phyloP scores from a whole-genome alignment of 768 basidiomycete genomes.

The Mycena epipterygia region DNA sequence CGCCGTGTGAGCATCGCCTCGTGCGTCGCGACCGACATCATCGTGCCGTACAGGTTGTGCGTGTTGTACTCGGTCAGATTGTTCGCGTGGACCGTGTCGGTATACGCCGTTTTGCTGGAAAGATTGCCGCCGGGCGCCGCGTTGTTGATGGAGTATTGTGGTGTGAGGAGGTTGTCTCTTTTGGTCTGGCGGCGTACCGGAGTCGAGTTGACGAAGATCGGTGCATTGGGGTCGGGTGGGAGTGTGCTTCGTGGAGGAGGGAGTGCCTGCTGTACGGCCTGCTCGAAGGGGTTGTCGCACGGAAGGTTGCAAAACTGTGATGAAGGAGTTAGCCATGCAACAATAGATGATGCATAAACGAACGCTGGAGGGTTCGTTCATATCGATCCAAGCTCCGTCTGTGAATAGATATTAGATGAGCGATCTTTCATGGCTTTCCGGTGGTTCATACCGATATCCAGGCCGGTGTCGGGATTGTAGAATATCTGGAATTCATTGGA shows the following conservation, averaged over 20 bases:
- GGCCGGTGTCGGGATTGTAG: slow-evolving; percentile 63
- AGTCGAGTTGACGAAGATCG: slow-evolving; percentile 59
- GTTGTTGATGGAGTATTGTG: slow-evolving; percentile 74
- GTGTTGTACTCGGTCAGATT: slow-evolving; percentile 72
- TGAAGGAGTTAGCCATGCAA: slow-evolving; percentile 2
- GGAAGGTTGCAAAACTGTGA: slow-evolving; percentile 73
- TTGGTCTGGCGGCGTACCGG: slow-evolving; percentile 32
- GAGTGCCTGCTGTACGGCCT: slow-evolving; percentile 64
- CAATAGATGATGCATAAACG: slow-evolving; percentile 32
- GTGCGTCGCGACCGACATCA: slow-evolving; percentile 77
- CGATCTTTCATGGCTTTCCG: slow-evolving; percentile 55
- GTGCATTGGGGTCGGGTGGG: slow-evolving; percentile 66
- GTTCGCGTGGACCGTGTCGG: slow-evolving; percentile 66
- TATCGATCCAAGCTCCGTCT: slow-evolving; percentile 80
- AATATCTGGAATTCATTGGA: slow-evolving; percentile 70
- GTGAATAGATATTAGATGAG: not conserved
- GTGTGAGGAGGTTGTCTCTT: slow-evolving; percentile 58
- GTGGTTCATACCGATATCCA: slow-evolving; percentile 83
- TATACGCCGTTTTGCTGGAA: slow-evolving; percentile 67
- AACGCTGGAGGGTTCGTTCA: slow-evolving; percentile 82
- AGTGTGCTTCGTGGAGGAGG: slow-evolving; percentile 66
- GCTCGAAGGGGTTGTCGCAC: slow-evolving; percentile 70
- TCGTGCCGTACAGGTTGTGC: slow-evolving; percentile 78
- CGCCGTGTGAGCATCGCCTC: slow-evolving; percentile 74
- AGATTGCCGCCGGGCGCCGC: slow-evolving; percentile 60